A percentile compares a stretch with the other conserved stretches of the same genome.
Conservation (phyloP, 805 yeast genomes). For the Barnettozyma pratensis region DNA sequence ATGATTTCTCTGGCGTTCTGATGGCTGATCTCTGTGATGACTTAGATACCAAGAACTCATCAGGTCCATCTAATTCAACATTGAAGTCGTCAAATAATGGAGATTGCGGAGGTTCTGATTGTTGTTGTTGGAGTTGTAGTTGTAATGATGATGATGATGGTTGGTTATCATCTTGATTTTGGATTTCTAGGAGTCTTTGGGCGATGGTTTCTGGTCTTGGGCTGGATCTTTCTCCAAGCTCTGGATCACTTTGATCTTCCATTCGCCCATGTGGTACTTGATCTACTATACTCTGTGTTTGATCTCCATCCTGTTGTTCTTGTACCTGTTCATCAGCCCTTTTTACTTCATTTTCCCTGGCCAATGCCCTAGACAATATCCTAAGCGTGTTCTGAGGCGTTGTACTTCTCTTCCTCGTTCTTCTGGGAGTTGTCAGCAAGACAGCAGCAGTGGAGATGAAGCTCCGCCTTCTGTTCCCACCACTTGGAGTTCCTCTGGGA, state of each 20-base stretch:
- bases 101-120: too few relatives aligned
- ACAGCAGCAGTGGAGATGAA: conserved; percentile 19
- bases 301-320: not conserved
- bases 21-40: not conserved
- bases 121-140: too few relatives aligned
- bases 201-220: too few relatives aligned
- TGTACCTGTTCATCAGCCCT: not conserved
- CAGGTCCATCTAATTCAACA: not conserved
- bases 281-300: not conserved
- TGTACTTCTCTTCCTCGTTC: conserved; percentile 15
- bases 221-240: not conserved
- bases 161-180: too few relatives aligned
- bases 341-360: conserved; percentile 2
- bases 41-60: not conserved
- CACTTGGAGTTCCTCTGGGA: conserved; percentile 14
- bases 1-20: not conserved
- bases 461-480: conserved; percentile 20
- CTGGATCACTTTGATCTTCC: not conserved
- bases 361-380: conserved; percentile 19
- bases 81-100: too few relatives aligned
- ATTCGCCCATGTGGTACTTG: not conserved
- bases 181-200: too few relatives aligned
- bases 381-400: conserved; percentile 22
- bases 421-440: conserved; percentile 16
- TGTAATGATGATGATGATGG: too few relatives aligned